Evolutionary conservation across 768 basidiomycete genomes (phyloP).

Genomic region (Candolleomyces efflorescens): DNA sequence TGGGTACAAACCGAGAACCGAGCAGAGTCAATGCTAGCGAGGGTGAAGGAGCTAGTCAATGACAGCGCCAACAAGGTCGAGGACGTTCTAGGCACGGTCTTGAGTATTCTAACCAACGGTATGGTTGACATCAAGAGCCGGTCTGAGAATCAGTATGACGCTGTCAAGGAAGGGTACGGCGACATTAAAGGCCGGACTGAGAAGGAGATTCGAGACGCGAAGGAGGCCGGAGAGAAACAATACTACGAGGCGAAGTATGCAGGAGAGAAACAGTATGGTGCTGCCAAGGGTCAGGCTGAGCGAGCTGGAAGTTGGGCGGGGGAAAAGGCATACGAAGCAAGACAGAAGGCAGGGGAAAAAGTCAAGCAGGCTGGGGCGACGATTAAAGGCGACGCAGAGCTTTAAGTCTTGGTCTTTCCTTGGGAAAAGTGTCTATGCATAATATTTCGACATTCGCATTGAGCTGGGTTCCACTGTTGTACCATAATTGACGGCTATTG

Average conservation of each 20-base stretch:
- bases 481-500: too few relatives aligned
- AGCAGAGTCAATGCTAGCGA: constrained; percentile 53
- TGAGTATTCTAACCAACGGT: constrained; percentile 42
- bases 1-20: constrained; percentile 65
- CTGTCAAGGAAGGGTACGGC: constrained; percentile 9
- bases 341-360: constrained; percentile 33
- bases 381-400: constrained; percentile 36
- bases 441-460: not conserved
- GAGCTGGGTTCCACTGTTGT: too few relatives aligned
- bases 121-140: not conserved
- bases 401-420: not conserved
- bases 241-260: constrained; percentile 3
- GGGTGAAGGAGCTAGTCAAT: constrained; percentile 63
- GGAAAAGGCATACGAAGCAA: constrained; percentile 24
- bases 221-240: not conserved
- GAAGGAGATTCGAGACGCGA: not conserved
- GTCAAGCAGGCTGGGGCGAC: constrained; percentile 33
- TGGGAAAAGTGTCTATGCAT: not conserved
- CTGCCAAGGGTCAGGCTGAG: constrained; percentile 7
- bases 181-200: constrained; percentile 7
- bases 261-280: constrained; percentile 1
- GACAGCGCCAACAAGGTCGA: constrained; percentile 70
- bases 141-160: not conserved
- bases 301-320: constrained; percentile 24
- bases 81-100: constrained; percentile 57